Conservation (phyloP, 306 rosid genomes). For the Mucuna pruriens region DNA sequence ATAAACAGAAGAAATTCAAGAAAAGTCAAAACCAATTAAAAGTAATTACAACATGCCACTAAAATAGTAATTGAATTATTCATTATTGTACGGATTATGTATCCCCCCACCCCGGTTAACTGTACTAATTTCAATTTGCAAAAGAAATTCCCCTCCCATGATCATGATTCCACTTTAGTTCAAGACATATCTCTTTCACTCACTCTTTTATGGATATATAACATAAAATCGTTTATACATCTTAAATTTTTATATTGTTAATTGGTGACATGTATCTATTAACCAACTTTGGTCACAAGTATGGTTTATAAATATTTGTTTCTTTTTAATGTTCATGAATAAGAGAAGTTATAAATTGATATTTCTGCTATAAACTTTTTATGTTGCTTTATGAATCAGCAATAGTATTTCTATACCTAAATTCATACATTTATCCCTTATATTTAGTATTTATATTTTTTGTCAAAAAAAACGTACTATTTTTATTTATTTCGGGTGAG, state of each 20-base stretch:
- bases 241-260: not conserved
- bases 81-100: not conserved
- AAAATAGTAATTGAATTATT: not conserved
- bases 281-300: not conserved
- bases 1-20: not conserved
- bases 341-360: not conserved
- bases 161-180: conserved; percentile 13
- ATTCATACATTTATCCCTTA: too few relatives aligned
- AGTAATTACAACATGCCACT: not conserved
- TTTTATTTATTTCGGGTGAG: too few relatives aligned
- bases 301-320: not conserved
- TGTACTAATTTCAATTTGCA: conserved; percentile 1
- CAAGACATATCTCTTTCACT: not conserved
- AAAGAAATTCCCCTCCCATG: not conserved
- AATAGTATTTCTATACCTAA: too few relatives aligned
- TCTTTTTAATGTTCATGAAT: not conserved
- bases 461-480: too few relatives aligned
- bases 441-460: too few relatives aligned
- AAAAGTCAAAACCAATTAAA: conserved; percentile 12
- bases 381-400: not conserved
- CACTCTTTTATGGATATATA: not conserved
- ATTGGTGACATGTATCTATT: not conserved
- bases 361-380: not conserved
- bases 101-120: not conserved
- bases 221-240: too few relatives aligned